Percentiles rank a stretch among this genome's conserved stretches.
Conservation (phyloP, 2,329 filamentous ascomycete genomes). For the Plenodomus tracheiphilus region DNA sequence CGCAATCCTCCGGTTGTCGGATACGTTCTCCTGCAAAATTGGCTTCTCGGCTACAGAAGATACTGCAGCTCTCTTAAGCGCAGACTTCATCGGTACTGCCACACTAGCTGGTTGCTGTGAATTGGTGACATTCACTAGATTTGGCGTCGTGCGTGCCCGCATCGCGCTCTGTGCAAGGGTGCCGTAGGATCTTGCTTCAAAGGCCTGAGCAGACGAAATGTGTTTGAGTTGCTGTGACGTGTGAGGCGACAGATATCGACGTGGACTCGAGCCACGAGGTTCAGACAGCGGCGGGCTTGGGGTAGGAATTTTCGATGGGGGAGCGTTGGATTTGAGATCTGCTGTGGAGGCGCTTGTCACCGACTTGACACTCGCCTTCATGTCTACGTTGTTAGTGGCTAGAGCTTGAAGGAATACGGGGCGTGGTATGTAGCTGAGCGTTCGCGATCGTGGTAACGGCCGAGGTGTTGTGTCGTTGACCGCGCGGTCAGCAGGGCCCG, state of each 20-base stretch:
- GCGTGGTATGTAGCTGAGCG: slow-evolving; percentile 39
- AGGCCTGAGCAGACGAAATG: slow-evolving; percentile 18
- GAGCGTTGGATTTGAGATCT: slow-evolving; percentile 7
- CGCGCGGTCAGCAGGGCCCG: neutral
- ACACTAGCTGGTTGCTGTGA: slow-evolving; percentile 13
- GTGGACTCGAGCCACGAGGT: slow-evolving; percentile 30
- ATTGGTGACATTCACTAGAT: slow-evolving; percentile 21
- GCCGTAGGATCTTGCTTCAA: slow-evolving; percentile 4
- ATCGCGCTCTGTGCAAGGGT: slow-evolving; percentile 19
- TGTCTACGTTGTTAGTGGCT: neutral
- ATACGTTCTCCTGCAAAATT: slow-evolving; percentile 27
- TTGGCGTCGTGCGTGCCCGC: slow-evolving; percentile 38
- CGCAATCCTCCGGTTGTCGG: slow-evolving; percentile 14
- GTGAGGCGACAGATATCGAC: slow-evolving; percentile 22
- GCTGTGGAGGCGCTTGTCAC: slow-evolving; percentile 2
- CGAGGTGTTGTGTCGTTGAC: slow-evolving; percentile 21
- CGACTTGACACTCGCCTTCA: slow-evolving; percentile 8
- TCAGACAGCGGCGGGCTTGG: slow-evolving; percentile 25
- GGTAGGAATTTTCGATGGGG: slow-evolving; percentile 34
- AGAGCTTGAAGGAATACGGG: slow-evolving; percentile 5
- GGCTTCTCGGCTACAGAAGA: slow-evolving; percentile 12
- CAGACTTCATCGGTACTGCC: slow-evolving; percentile 24
- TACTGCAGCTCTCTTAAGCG: slow-evolving; percentile 9
- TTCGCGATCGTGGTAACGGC: slow-evolving; percentile 33
- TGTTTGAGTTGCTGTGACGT: slow-evolving; percentile 22